phyloP scores from a whole-genome alignment of 2,329 filamentous ascomycete genomes.

The Sarocladiaceae sp. region DNA sequence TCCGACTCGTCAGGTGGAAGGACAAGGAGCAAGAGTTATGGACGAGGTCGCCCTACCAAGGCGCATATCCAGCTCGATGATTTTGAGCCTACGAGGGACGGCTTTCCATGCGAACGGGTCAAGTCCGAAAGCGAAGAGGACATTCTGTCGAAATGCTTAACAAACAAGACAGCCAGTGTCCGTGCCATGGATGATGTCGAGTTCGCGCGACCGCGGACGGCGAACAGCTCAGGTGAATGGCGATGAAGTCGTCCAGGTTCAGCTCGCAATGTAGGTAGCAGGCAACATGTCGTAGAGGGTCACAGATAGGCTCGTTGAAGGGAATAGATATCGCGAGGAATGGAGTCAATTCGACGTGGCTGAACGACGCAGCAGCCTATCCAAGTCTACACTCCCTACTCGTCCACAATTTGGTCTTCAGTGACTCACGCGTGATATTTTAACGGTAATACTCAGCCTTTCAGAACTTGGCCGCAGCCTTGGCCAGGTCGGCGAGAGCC shows the following conservation, averaged over 20 bases:
- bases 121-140: neutral
- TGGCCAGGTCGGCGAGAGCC: slow-evolving; percentile 59
- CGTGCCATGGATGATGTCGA: neutral
- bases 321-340: too few species aligned
- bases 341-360: too few species aligned
- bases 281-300: too few species aligned
- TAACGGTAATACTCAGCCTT: too few species aligned
- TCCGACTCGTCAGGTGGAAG: slow-evolving; percentile 21
- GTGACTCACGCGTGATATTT: too few species aligned
- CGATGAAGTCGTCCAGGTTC: too few species aligned
- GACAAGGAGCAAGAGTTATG: slow-evolving; percentile 15
- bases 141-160: neutral
- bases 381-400: too few species aligned
- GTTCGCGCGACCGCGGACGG: neutral
- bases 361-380: too few species aligned
- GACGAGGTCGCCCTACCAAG: slow-evolving; percentile 11
- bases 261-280: too few species aligned
- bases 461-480: slow-evolving; percentile 32
- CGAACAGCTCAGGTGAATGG: neutral
- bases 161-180: neutral
- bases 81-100: neutral
- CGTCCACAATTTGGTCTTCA: too few species aligned
- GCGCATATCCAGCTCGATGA: neutral
- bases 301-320: too few species aligned
- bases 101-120: neutral